phyloP scores from a whole-genome alignment of 257 asterid genomes.

The Rauvolfia tetraphylla region DNA sequence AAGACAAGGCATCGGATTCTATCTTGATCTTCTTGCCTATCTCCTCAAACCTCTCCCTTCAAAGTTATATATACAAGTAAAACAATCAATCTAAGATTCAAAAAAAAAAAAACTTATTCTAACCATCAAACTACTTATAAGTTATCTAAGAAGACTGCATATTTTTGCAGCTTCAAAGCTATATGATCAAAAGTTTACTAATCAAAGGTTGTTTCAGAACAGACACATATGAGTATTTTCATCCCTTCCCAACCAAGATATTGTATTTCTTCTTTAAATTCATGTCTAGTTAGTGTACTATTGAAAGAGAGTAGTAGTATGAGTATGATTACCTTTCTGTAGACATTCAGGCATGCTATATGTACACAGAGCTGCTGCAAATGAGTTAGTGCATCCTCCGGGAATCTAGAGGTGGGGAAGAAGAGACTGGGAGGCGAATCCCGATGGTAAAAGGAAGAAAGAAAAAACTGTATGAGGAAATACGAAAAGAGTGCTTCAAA shows the following conservation, averaged over 20 bases:
- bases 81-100: neutral
- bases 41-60: conserved; percentile 77
- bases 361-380: conserved; percentile 30
- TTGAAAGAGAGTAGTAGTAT: neutral
- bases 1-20: conserved; percentile 48
- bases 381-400: conserved; percentile 12
- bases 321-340: conserved; percentile 54
- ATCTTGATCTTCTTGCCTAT: conserved; percentile 78
- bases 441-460: conserved; percentile 14
- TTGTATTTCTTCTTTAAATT: neutral
- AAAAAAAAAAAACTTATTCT: neutral
- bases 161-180: no score
- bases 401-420: conserved; percentile 11
- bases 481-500: conserved; percentile 60
- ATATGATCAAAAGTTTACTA: neutral
- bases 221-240: no score
- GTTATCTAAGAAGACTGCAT: no score
- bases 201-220: no score
- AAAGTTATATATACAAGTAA: neutral
- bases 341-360: conserved; percentile 90
- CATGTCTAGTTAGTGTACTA: neutral
- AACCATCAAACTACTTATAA: neutral
- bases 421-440: neutral
- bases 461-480: conserved; percentile 19
- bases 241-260: no score